Conservation (phyloP, 495 filamentous ascomycete species). For the Polyplosphaeria fusca region DNA sequence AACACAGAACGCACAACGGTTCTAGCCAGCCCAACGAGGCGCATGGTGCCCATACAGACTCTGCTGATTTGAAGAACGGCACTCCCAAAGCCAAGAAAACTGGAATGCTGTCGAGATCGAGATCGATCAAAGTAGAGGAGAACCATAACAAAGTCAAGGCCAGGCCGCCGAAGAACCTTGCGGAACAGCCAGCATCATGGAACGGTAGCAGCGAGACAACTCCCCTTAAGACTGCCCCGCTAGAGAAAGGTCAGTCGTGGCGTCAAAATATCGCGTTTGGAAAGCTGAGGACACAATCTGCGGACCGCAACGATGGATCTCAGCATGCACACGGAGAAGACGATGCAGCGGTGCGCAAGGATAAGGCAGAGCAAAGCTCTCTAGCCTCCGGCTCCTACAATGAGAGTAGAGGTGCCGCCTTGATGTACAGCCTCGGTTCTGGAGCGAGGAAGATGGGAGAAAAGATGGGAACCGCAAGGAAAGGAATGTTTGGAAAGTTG, state of each 20-base stretch:
- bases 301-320: constrained; percentile 53
- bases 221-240: constrained; percentile 55
- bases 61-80: neutral
- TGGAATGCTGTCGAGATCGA: constrained; percentile 24
- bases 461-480: constrained; percentile 68
- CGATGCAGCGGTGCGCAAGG: constrained; percentile 46
- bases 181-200: constrained; percentile 37
- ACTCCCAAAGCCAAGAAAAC: constrained; percentile 22
- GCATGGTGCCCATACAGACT: constrained; percentile 1
- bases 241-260: constrained; percentile 61
- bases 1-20: constrained; percentile 8
- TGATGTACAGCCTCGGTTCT: constrained; percentile 46
- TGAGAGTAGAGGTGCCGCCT: constrained; percentile 61
- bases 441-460: constrained; percentile 67
- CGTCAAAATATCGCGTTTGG: constrained; percentile 62
- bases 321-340: constrained; percentile 32
- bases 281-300: constrained; percentile 57
- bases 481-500: constrained; percentile 73
- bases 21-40: constrained; percentile 8
- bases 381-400: constrained; percentile 55
- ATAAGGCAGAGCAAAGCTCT: constrained; percentile 50
- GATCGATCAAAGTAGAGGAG: constrained; percentile 31
- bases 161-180: constrained; percentile 10
- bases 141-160: constrained; percentile 19
- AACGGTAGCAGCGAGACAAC: constrained; percentile 39